phyloP scores from a whole-genome alignment of 331 rosid genomes.

The Rosa hybrid region DNA sequence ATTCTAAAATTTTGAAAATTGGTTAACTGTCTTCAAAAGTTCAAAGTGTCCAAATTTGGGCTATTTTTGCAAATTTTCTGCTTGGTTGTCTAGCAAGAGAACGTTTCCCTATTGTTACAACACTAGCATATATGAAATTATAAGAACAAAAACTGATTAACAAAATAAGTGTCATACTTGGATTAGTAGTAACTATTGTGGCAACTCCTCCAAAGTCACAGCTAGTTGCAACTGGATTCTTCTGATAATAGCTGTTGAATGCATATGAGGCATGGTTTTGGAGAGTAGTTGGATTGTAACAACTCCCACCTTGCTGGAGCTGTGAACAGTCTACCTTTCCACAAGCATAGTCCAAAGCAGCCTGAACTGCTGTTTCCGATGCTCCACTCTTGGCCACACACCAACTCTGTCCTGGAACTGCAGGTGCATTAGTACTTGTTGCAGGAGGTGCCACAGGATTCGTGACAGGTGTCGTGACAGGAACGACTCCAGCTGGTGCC shows the following conservation, averaged over 20 bases:
- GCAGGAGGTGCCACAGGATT: constrained; percentile 32
- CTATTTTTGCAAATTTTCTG: too few relatives aligned
- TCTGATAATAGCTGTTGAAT: constrained; percentile 80
- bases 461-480: constrained; percentile 35
- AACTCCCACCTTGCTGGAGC: constrained; percentile 75
- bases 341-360: constrained; percentile 91
- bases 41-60: too few relatives aligned
- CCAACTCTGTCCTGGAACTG: constrained; percentile 74
- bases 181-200: constrained; percentile 58
- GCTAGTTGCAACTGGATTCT: constrained; percentile 77
- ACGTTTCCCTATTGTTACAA: too few relatives aligned
- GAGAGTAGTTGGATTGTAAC: constrained; percentile 69
- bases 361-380: constrained; percentile 59
- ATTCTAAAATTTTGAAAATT: too few relatives aligned
- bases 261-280: constrained; percentile 93
- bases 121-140: background rate
- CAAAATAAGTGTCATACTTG: constrained; percentile 52
- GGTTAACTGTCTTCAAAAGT: too few relatives aligned
- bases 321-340: constrained; percentile 78
- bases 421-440: constrained; percentile 27
- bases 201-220: constrained; percentile 94
- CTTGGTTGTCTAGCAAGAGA: too few relatives aligned
- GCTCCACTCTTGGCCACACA: constrained; percentile 82
- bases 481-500: constrained; percentile 52
- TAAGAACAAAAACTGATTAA: background rate